Conservation (phyloP, 306 rosid species). For the Vigna mungo region DNA sequence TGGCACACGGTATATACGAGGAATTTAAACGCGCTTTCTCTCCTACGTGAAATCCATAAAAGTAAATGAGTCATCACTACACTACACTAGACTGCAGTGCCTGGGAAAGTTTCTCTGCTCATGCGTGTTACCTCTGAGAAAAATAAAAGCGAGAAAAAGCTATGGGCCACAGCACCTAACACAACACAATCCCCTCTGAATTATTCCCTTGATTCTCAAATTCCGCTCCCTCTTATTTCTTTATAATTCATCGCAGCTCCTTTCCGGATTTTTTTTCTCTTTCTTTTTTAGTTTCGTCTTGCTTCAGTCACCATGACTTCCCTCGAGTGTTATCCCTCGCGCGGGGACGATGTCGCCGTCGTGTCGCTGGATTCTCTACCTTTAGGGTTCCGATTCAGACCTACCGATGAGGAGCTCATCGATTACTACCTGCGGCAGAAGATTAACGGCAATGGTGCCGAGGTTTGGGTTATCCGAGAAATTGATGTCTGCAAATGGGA, state of each 20-base stretch:
- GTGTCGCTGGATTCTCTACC: slow-evolving; percentile 68
- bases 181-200: slow-evolving; percentile 11
- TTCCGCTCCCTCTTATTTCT: slow-evolving; percentile 29
- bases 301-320: slow-evolving; percentile 35
- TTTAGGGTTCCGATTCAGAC: slow-evolving; percentile 88
- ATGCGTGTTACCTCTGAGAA: neutral
- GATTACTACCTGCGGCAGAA: slow-evolving; percentile 77
- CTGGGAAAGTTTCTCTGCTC: neutral
- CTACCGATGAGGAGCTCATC: slow-evolving; percentile 84
- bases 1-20: slow-evolving; percentile 52
- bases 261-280: slow-evolving; percentile 8
- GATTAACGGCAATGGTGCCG: slow-evolving; percentile 73
- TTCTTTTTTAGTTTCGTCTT: neutral
- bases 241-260: slow-evolving; percentile 10
- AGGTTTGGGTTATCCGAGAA: slow-evolving; percentile 85
- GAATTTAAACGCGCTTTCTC: slow-evolving; percentile 53
- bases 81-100: slow-evolving; percentile 13
- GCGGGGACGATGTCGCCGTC: slow-evolving; percentile 47
- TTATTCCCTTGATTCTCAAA: slow-evolving; percentile 44
- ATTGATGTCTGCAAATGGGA: slow-evolving; percentile 95
- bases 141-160: slow-evolving; percentile 26
- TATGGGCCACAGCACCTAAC: slow-evolving; percentile 42
- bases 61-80: neutral
- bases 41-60: neutral
- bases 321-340: slow-evolving; percentile 14